phyloP scores from a whole-genome alignment of 345 rosid species.

The Murraya koenigii region DNA sequence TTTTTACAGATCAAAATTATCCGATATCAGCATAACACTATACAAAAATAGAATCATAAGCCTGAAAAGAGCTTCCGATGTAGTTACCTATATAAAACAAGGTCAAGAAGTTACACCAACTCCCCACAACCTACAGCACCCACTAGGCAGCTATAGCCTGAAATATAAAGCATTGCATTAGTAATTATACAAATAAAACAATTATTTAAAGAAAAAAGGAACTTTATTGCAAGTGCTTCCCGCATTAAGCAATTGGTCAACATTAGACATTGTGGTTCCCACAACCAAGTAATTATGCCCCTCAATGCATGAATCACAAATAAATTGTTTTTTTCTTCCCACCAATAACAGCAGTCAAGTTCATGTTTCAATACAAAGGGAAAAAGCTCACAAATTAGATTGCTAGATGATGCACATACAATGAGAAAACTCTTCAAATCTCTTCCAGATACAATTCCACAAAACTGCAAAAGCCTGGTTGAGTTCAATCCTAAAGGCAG shows the following conservation, averaged over 20 bases:
- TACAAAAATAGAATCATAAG: background rate
- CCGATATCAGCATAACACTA: background rate
- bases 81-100: slow-evolving; percentile 70
- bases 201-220: background rate
- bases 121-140: slow-evolving; percentile 68
- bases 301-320: background rate
- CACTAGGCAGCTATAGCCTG: slow-evolving; percentile 72
- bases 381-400: background rate
- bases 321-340: background rate
- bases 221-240: background rate
- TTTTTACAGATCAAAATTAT: slow-evolving; percentile 1
- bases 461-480: slow-evolving; percentile 55
- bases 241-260: background rate
- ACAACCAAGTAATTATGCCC: background rate
- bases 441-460: slow-evolving; percentile 60
- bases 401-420: slow-evolving; percentile 37
- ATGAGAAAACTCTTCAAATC: slow-evolving; percentile 64
- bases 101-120: slow-evolving; percentile 82
- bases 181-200: background rate
- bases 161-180: slow-evolving; percentile 2
- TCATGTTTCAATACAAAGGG: background rate
- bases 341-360: background rate
- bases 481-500: slow-evolving; percentile 51
- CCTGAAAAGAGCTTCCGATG: background rate
- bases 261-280: background rate